Percentiles rank a stretch among this genome's conserved stretches.
Conservation (phyloP, 2,329 filamentous ascomycete genomes). For the Trichoderma arundinaceum region DNA sequence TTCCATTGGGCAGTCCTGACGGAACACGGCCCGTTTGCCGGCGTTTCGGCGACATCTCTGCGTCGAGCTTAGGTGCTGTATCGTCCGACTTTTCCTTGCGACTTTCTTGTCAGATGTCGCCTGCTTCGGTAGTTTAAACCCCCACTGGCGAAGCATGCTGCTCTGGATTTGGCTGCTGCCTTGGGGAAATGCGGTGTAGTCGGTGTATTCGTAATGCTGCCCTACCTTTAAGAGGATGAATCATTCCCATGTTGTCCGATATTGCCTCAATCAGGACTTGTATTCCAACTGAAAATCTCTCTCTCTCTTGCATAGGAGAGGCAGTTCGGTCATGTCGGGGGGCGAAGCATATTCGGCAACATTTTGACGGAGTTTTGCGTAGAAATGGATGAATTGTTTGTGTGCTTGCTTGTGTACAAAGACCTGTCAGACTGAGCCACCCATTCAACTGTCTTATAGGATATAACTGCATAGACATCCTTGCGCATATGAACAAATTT, state of each 20-base stretch:
- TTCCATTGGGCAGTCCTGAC: constrained; percentile 5
- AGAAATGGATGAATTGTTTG: not conserved
- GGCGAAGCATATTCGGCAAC: not conserved
- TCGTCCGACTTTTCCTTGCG: not conserved
- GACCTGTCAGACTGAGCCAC: not conserved
- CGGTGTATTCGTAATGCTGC: not conserved
- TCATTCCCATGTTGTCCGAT: not conserved
- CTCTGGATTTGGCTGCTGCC: not conserved
- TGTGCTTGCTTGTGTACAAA: not conserved
- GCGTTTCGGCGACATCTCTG: not conserved
- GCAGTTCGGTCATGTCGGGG: not conserved
- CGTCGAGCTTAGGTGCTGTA: not conserved
- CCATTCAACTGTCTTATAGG: not conserved
- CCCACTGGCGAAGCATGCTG: not conserved
- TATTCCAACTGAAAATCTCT: not conserved
- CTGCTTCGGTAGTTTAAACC: not conserved
- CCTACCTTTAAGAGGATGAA: not conserved
- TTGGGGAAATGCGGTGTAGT: not conserved
- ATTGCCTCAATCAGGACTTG: not conserved
- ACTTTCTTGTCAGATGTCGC: not conserved
- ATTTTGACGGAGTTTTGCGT: not conserved
- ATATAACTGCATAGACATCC: not conserved
- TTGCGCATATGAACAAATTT: not conserved
- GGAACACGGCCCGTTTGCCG: constrained; percentile 3
- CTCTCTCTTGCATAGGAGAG: not conserved